A percentile compares a stretch with the other conserved stretches of the same genome.
Evolutionary conservation across 2,329 filamentous ascomycete genomes (phyloP).

Genomic region (Leptosphaerulina australis): DNA sequence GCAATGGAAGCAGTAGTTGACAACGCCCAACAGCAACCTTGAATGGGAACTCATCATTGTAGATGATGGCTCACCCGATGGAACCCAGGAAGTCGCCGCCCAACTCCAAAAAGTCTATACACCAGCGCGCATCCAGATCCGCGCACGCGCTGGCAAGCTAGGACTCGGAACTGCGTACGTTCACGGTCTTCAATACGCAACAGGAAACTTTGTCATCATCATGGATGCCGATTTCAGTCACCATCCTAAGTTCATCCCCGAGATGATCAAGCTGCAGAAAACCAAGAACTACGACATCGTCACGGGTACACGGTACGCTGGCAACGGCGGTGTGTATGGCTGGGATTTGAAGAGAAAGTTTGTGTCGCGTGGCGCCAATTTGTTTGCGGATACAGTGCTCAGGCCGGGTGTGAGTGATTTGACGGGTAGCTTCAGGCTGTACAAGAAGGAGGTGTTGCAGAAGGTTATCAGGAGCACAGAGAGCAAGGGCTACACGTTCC

Average conservation of each 20-base stretch:
- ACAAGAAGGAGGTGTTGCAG: conserved; percentile 87
- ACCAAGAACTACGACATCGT: conserved; percentile 89
- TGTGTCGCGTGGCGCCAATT: conserved; percentile 84
- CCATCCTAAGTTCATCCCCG: conserved; percentile 97
- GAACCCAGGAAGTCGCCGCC: conserved; percentile 86
- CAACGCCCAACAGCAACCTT: conserved; percentile 67
- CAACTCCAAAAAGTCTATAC: conserved; percentile 88
- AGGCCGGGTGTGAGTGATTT: conserved; percentile 93
- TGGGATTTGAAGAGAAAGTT: conserved; percentile 88
- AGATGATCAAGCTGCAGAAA: conserved; percentile 86
- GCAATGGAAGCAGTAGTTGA: conserved; percentile 11
- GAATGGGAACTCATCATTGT: conserved; percentile 98
- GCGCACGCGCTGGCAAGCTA: conserved; percentile 90
- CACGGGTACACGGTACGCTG: conserved; percentile 92
- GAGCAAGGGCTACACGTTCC: conserved; percentile 97
- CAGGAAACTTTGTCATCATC: conserved; percentile 96
- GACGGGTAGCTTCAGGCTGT: conserved; percentile 92
- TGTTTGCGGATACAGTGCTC: conserved; percentile 94
- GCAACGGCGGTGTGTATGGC: conserved; percentile 83
- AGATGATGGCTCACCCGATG: conserved; percentile 96
- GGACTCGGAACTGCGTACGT: conserved; percentile 97
- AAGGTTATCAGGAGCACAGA: conserved; percentile 90
- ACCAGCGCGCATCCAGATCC: conserved; percentile 76
- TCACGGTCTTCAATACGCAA: conserved; percentile 86
- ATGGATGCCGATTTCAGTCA: conserved; percentile 99